Evolutionary conservation across 1,284 basidiomycete species (phyloP).

Genomic region (Somion occarium): DNA sequence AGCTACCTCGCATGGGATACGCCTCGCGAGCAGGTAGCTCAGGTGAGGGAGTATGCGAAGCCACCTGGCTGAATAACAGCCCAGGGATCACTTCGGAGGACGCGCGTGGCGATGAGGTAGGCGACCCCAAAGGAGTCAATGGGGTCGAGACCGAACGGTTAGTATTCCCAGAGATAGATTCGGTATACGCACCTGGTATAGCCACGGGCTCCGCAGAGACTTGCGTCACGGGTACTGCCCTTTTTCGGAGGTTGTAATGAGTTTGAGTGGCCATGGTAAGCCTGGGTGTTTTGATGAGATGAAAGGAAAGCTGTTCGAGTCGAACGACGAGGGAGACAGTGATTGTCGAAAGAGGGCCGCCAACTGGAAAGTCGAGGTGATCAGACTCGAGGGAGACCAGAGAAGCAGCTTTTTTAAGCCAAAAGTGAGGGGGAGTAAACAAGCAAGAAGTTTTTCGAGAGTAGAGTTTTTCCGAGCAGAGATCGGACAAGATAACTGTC

Average conservation of each 20-base stretch:
- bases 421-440: no score
- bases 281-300: background rate
- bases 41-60: background rate
- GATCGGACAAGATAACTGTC: no score
- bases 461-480: no score
- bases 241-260: background rate
- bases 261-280: background rate
- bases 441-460: no score
- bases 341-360: background rate
- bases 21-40: background rate
- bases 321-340: background rate
- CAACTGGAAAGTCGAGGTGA: background rate
- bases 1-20: background rate
- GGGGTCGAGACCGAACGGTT: background rate
- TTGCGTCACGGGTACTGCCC: background rate
- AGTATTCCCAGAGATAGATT: background rate
- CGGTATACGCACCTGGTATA: background rate
- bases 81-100: background rate
- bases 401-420: no score
- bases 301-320: background rate
- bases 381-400: background rate
- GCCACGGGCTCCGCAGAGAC: background rate
- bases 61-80: background rate
- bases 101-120: background rate
- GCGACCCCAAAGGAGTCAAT: background rate